Conservation (phyloP, 1,139 yeast genomes). For the Yamadazyma mexicana region DNA sequence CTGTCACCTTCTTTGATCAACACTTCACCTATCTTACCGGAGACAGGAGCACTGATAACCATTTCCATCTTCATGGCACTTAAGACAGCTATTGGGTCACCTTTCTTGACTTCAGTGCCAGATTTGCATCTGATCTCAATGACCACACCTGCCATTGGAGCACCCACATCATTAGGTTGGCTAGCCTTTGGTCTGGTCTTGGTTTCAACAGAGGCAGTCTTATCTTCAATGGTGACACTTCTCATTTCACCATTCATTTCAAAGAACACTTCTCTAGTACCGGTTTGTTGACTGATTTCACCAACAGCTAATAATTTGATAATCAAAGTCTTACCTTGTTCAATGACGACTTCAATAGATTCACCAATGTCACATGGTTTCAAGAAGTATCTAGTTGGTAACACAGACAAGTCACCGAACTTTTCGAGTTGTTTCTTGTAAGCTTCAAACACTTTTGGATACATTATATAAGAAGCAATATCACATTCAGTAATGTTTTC, state of each 20-base stretch:
- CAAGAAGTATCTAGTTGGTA: conserved; percentile 89
- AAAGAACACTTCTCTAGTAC: conserved; percentile 93
- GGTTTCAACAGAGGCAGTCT: conserved; percentile 79
- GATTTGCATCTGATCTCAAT: conserved; percentile 89
- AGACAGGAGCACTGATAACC: conserved; percentile 91
- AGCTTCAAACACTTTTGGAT: conserved; percentile 94
- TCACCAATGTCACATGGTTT: conserved; percentile 85
- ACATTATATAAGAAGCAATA: conserved; percentile 94
- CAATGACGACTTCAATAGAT: conserved; percentile 86
- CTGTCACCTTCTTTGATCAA: conserved; percentile 87
- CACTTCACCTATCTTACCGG: conserved; percentile 79
- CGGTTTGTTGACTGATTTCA: conserved; percentile 80
- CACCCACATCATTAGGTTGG: conserved; percentile 91
- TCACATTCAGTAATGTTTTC: conserved; percentile 73
- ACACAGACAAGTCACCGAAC: conserved; percentile 89
- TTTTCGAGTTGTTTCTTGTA: conserved; percentile 71
- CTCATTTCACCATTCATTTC: conserved; percentile 98
- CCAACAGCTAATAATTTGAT: conserved; percentile 92
- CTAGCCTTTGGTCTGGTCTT: conserved; percentile 90
- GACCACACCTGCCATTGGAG: conserved; percentile 99
- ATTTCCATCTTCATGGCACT: conserved; percentile 99
- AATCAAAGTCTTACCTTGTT: conserved; percentile 91
- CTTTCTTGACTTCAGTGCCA: conserved; percentile 90
- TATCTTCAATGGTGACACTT: conserved; percentile 89
- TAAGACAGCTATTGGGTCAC: conserved; percentile 91